Evolutionary conservation across 768 basidiomycete species (phyloP), one percentile per base, ranked within the genome.

Genomic region (Mycena chlorophos): DNA sequence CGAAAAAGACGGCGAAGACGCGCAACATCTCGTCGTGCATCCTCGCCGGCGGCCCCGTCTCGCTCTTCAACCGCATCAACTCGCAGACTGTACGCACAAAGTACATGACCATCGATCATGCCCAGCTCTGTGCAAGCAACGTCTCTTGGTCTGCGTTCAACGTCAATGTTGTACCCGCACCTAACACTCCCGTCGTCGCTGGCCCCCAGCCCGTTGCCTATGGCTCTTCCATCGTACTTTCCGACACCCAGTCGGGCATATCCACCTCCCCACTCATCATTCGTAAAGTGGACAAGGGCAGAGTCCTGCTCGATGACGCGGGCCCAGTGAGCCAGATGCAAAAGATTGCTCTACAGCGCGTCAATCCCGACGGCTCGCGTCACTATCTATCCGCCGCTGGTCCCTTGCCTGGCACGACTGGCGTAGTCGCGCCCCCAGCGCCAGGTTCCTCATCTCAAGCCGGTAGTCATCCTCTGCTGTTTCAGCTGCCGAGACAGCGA

Each of bases 301-400:
- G 86, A 56, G 88, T 95, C 31, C 84, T 85, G n/a, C 74, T 80
- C n/a, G 91, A 94, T 62, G 89, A 94, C 66, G 90, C 89, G 19
- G 91, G 93, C 4, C 94, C 93, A 38, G 90, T 98, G 59, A 94
- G 91, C 65, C 94, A 96, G 70, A 92, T 98, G 86, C 94, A 98
- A 74, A 93, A 95, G 75, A 90, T 98, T 58, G 94, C 94, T 2
- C 75, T 98, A 39, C 89, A 94, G 66, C 80, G 91, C 52, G 84
- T 91, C 51, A 89, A 91, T 65, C 77, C 83, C 56, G 91, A 87
- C 72, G 92, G 91, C 34, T 82, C 89, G 34, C 78, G 92, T 66
- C 90, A 90, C 73, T 97, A 94, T 69, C 72, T 97, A 49, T 91
- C 89, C 42, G 94, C 94, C 25, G 91, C 92, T 3, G 90, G 92